Base-by-base conservation (phyloP, 192 early-diverging fungal genomes). In the Podila epigama region DNA sequence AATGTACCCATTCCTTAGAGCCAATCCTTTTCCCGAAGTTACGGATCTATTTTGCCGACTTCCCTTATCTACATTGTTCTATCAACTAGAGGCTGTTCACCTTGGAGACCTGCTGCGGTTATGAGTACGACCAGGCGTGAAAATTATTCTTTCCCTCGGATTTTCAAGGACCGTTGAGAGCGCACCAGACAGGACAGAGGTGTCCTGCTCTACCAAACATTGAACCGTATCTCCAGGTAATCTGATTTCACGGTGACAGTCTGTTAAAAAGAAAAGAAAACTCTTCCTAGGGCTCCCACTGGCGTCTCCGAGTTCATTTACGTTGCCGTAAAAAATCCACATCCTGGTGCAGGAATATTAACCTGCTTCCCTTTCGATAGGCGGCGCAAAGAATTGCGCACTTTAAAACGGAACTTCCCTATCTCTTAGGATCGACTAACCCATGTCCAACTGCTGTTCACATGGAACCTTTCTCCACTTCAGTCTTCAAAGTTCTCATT, bases 21-120 rank as follows among this genome's bases (percentile, higher is more conserved):
- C 88, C 89, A 92, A 91, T 92, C 87, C 89, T 88, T 92, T 75
- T 92, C 86, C 87, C 88, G 82, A 91, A 90, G 90, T 91, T 92
- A 92, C 87, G 84, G 87, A 92, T 92, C 87, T 86, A 89, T 84
- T 92, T 91, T 92, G 89, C 89, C 88, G 88, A 92, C 88, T 91
- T 92, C 87, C 85, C 88, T 89, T 92, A 92, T 84, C 88, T 91
- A 89, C 88, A 88, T 92, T 92, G 80, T 88, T 92, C 89, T 88
- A 92, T 90, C 85, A 89, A 91, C 88, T 89, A 91, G 89, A 92
- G 89, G 89, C 87, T 90, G 85, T 87, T 90, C 82, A 89, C 88
- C 87, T 90, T 88, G 88, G 87, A 90, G 89, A 91, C 89, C 88
- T 88, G 89, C 79, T 89, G 87, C 88, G 87, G 88, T 90, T 88